Evolutionary conservation across 768 basidiomycete species (phyloP), one percentile per base, ranked within the genome.

Genomic region (Hebeloma cylindrosporum): DNA sequence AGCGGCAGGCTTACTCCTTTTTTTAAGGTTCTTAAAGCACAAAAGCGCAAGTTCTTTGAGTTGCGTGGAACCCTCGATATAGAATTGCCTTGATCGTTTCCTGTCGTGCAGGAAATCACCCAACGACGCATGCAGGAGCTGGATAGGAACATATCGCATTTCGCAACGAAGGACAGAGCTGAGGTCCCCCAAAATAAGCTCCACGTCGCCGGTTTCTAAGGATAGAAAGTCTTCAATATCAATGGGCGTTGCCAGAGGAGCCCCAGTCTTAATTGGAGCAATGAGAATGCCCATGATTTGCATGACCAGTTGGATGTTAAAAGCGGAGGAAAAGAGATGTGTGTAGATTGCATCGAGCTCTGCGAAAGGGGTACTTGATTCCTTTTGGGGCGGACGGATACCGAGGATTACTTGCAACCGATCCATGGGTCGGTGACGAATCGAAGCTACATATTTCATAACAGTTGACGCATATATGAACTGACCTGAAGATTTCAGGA

Each of bases 81-180:
- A 43, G 26, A 40, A 41, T 7, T 43, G 14, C 26, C 31, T 37
- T 14, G 52, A 46, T 7, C 52, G 34, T 13, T 7, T 11, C 5
- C 18, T 2, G 28, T 53, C 52, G 20, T 47, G 13, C 9, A 48
- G 18, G 26, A 48, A 53, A 34, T 53, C 47, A 5, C 43, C 16
- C 3, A 53, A 29, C 11, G 51, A 46, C 3, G 43, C 23, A 33
- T 53, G 47, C 14, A 46, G 39, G 11, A 53, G 18, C 21, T 38
- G 43, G 26, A 53, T 46, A 10, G 5, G 7, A 16, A 42, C 25
- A 2, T 28, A 18, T 8, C 17, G 28, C 5, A 42, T 39, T 4
- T 33, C 25, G 18, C 43, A 47, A 25, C 21, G 26, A 23, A 50
- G 18, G 4, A 50, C 10, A 10, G 48, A 50, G 6, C 38, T 18